phyloP scores from a whole-genome alignment of 805 yeast genomes.

The Kurtzmaniella fragi region DNA sequence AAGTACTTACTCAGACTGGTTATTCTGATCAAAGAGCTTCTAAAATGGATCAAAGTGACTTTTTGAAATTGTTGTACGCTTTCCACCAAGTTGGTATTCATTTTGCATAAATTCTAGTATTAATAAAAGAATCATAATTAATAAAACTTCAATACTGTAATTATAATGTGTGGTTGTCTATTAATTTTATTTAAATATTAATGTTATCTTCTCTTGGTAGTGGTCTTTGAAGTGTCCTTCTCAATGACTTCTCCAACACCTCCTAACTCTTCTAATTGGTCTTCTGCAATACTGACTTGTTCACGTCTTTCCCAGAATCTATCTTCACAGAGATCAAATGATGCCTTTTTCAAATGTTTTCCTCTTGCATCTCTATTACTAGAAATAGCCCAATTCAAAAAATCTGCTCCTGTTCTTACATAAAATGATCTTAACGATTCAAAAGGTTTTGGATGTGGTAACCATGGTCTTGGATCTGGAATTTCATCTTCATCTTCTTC shows the following conservation, averaged over 20 bases:
- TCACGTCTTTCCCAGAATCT: conserved; percentile 99
- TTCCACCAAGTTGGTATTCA: conserved; percentile 97
- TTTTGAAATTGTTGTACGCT: conserved; percentile 77
- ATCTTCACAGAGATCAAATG: conserved; percentile 87
- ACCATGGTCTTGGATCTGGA: conserved; percentile 93
- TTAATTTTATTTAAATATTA: not conserved
- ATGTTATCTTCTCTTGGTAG: conserved; percentile 51
- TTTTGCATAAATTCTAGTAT: conserved; percentile 55
- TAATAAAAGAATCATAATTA: not conserved
- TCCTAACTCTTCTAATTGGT: conserved; percentile 80
- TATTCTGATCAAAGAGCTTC: conserved; percentile 84
- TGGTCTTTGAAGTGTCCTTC: conserved; percentile 48
- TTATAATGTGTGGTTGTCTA: no score
- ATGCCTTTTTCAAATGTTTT: conserved; percentile 79
- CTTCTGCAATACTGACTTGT: conserved; percentile 82
- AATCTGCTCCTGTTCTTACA: conserved; percentile 77
- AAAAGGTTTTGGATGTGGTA: conserved; percentile 94
- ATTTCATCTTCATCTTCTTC: conserved; percentile 61
- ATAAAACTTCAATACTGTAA: conserved; percentile 1
- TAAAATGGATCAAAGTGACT: conserved; percentile 93
- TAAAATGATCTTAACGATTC: conserved; percentile 82
- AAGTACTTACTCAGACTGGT: conserved; percentile 75
- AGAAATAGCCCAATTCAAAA: conserved; percentile 90
- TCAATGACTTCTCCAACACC: conserved; percentile 88
- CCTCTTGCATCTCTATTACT: conserved; percentile 84